Evolutionary conservation across 1,139 yeast genomes (phyloP).

Genomic region (Geotrichum cucujoidarum): DNA sequence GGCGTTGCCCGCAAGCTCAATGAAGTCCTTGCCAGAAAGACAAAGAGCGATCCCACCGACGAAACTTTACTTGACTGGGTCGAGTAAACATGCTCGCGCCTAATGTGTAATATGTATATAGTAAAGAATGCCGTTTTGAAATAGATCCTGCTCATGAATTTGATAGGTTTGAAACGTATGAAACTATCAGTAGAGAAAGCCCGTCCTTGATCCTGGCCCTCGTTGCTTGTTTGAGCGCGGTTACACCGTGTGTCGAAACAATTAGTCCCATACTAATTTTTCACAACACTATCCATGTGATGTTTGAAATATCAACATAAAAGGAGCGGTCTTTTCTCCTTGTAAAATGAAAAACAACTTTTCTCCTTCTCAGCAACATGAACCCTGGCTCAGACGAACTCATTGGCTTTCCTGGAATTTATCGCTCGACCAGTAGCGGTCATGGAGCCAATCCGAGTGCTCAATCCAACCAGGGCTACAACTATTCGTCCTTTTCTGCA

Average conservation of each 20-base stretch:
- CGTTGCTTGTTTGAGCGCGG: too few species aligned
- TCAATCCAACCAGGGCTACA: not conserved
- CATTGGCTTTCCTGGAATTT: not conserved
- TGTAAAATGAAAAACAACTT: not conserved
- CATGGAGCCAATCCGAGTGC: not conserved
- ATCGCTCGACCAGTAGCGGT: not conserved
- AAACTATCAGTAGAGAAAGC: too few species aligned
- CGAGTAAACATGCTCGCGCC: not conserved
- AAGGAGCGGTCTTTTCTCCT: not conserved
- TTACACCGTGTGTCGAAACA: too few species aligned
- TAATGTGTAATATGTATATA: constrained; percentile 1
- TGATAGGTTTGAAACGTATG: too few species aligned
- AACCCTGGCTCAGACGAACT: not conserved
- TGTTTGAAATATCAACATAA: not conserved
- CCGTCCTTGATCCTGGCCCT: too few species aligned
- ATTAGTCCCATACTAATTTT: too few species aligned
- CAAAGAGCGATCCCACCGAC: constrained; percentile 52
- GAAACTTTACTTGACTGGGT: constrained; percentile 63
- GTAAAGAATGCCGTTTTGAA: too few species aligned
- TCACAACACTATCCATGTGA: constrained; percentile 2
- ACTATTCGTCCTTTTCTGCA: not conserved
- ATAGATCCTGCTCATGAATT: too few species aligned
- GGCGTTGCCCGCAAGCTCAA: constrained; percentile 60
- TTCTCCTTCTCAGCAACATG: not conserved
- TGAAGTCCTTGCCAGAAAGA: constrained; percentile 54